Conservation (phyloP, 768 basidiomycete genomes). For the Tylopilus intermedius region DNA sequence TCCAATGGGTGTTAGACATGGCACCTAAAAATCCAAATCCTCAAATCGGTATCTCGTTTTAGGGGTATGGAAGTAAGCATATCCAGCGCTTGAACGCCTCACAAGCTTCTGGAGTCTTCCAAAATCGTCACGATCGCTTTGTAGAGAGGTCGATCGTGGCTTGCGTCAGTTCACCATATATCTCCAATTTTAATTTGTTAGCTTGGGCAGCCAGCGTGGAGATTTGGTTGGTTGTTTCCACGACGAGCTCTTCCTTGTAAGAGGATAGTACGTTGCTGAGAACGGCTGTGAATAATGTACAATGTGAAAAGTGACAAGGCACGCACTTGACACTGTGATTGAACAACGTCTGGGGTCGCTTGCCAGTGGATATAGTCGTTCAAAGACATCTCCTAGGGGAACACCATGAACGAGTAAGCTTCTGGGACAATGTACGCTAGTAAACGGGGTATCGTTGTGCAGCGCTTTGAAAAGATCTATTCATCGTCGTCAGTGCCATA, state of each 20-base stretch:
- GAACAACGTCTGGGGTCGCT: slow-evolving; percentile 34
- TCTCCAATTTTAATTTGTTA: slow-evolving; percentile 24
- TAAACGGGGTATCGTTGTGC: slow-evolving; percentile 28
- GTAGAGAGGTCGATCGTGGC: slow-evolving; percentile 24
- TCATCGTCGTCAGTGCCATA: not conserved
- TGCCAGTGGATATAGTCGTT: slow-evolving; percentile 29
- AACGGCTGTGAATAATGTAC: not conserved
- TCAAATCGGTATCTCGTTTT: slow-evolving; percentile 19
- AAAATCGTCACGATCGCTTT: slow-evolving; percentile 23
- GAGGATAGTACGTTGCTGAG: slow-evolving; percentile 37
- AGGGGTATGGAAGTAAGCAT: slow-evolving; percentile 28
- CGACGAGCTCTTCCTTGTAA: slow-evolving; percentile 37
- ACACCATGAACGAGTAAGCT: slow-evolving; percentile 35
- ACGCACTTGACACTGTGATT: slow-evolving; percentile 37
- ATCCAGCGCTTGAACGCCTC: slow-evolving; percentile 22
- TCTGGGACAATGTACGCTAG: slow-evolving; percentile 28
- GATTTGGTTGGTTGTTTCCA: slow-evolving; percentile 31
- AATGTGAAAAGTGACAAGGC: not conserved
- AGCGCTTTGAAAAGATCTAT: slow-evolving; percentile 15
- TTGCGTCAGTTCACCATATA: slow-evolving; percentile 21
- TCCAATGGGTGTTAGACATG: not conserved
- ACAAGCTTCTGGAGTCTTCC: slow-evolving; percentile 13
- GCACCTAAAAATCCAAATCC: slow-evolving; percentile 16
- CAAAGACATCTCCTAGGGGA: slow-evolving; percentile 30
- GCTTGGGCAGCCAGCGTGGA: no score